Base-by-base conservation (phyloP, 345 rosid genomes). In the Triadica sebifera region DNA sequence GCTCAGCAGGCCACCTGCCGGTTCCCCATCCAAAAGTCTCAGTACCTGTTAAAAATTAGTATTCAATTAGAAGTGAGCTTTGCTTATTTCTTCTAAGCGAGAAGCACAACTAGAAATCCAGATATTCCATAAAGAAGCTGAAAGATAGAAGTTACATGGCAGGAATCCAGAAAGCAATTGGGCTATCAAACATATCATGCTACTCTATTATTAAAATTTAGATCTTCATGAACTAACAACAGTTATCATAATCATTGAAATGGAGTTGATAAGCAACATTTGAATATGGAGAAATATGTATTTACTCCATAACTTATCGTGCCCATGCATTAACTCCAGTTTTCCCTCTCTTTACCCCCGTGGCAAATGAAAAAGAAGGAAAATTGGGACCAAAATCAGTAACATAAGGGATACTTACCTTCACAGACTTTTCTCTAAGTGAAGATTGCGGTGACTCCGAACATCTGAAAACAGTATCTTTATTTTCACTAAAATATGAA, bases 381-480 rank as follows among this genome's bases (percentile, higher is more conserved):
- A 67, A 67, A 39, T 38, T 4, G 34, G 34, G 19, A 67, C 8
- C 6, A n/a, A 59, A 34, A n/a, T 5, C 53, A 61, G 63, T 61
- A 49, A 5, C 34, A 53, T 16, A 29, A 53, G 15, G 12, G 25
- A 56, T 2, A 38, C 34, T 74, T 84, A 93, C 99, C 94, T 80
- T 95, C 70, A 80, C 85, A 78, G 98, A 90, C 86, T 87, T 95
- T 73, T 95, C 97, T 55, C 96, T 89, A 49, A 95, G 87, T 74
- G 98, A 93, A 74, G 88, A 70, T 84, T 95, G 98, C 6, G 98
- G 98, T 80, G 92, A 93, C 81, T 91, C 96, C 4, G 89, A 86
- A 78, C 98, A 93, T 78, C 79, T 82, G 71, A 88, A 70, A 52
- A 95, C 82, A 77, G 63, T 71, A 85, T 91, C 94, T 53, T 72